Percentiles rank a stretch among this genome's conserved stretches.
phyloP scores from a whole-genome alignment of 2,329 filamentous ascomycete genomes.

The Aspergillus tanneri region DNA sequence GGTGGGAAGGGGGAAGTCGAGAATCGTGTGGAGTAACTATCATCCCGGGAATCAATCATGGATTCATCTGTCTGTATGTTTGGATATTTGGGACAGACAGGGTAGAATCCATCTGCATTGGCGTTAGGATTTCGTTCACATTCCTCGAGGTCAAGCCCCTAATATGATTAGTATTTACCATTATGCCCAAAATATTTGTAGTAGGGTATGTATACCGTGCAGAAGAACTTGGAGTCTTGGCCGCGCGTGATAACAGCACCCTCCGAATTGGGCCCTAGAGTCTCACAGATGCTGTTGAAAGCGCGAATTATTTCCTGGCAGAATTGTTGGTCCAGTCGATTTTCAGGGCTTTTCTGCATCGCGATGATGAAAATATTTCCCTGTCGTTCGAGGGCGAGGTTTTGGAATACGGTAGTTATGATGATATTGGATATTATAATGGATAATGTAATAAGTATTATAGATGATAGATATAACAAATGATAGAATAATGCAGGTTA shows the following conservation, averaged over 20 bases:
- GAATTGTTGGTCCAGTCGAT: slow-evolving; percentile 52
- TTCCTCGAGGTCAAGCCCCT: slow-evolving; percentile 50
- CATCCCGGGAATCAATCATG: background rate
- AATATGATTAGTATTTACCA: background rate
- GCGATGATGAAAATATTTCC: slow-evolving; percentile 53
- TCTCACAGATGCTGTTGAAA: slow-evolving; percentile 47
- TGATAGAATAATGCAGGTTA: too few relatives aligned
- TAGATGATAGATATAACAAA: too few relatives aligned
- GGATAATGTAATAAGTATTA: too few relatives aligned
- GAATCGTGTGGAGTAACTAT: slow-evolving; percentile 47
- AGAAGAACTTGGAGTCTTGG: slow-evolving; percentile 51
- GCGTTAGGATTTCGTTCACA: slow-evolving; percentile 52
- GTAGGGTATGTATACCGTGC: slow-evolving; percentile 36
- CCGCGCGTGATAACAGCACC: slow-evolving; percentile 56
- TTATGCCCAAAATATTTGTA: too few relatives aligned
- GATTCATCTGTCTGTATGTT: background rate
- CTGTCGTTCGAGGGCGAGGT: slow-evolving; percentile 48
- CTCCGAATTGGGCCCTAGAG: slow-evolving; percentile 49
- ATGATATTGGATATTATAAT: too few relatives aligned
- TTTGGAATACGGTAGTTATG: too few relatives aligned
- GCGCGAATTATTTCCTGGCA: slow-evolving; percentile 55
- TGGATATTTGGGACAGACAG: slow-evolving; percentile 48
- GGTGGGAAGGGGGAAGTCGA: slow-evolving; percentile 52
- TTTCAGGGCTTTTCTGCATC: slow-evolving; percentile 56
- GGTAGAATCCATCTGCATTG: slow-evolving; percentile 59